Conservation (phyloP, 495 filamentous ascomycete species). For the Xylaria intraflava region DNA sequence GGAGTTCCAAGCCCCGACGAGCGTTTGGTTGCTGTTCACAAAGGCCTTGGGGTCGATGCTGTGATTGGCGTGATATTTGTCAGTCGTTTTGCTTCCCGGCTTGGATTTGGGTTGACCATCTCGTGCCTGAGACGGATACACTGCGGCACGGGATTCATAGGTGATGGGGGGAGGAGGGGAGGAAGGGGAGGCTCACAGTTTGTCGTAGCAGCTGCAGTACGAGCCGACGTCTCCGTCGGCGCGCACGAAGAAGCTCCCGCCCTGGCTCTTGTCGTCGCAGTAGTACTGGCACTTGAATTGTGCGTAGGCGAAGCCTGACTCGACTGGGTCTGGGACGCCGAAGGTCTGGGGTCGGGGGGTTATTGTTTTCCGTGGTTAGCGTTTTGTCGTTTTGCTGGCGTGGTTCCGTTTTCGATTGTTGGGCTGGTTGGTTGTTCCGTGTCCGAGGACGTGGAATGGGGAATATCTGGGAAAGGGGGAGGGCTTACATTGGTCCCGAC, state of each 20-base stretch:
- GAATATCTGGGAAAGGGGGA: background rate
- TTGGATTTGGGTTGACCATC: background rate
- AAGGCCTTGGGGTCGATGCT: constrained; percentile 20
- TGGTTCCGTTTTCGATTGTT: no score
- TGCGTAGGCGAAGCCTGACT: constrained; percentile 59
- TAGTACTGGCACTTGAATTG: constrained; percentile 71
- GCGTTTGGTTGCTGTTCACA: constrained; percentile 14
- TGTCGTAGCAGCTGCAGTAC: constrained; percentile 21
- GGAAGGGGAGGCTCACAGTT: constrained; percentile 16
- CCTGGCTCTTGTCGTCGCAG: constrained; percentile 14
- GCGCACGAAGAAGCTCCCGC: constrained; percentile 25
- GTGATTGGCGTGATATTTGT: background rate
- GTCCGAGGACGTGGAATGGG: background rate
- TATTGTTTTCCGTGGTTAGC: background rate
- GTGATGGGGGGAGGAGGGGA: background rate
- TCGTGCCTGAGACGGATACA: no score
- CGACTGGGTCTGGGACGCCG: constrained; percentile 18
- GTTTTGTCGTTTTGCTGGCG: no score
- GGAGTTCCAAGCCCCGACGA: constrained; percentile 25
- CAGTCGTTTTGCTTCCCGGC: background rate
- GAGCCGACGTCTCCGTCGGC: constrained; percentile 12
- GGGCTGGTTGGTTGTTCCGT: no score
- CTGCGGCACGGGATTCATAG: no score
- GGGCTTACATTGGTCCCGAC: constrained; percentile 20
- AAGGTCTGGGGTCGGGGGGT: constrained; percentile 13